phyloP scores from a whole-genome alignment of 2,329 filamentous ascomycete genomes.

The Talaromyces islandicus region DNA sequence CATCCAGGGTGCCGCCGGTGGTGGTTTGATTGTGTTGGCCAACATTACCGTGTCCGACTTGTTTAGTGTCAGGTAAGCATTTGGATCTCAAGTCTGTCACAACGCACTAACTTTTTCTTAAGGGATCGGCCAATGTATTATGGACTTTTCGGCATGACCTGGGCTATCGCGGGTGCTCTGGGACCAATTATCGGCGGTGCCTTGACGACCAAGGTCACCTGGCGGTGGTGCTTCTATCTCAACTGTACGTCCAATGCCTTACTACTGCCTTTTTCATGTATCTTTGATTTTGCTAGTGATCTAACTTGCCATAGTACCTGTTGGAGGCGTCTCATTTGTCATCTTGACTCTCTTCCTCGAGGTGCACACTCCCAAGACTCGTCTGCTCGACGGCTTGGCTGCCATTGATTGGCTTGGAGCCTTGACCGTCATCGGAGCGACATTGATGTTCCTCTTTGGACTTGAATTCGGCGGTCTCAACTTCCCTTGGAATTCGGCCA shows the following conservation, averaged over 20 bases:
- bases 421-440: conserved; percentile 64
- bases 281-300: not conserved
- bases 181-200: conserved; percentile 58
- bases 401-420: conserved; percentile 61
- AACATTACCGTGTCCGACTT: conserved; percentile 61
- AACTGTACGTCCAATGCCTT: conserved; percentile 39
- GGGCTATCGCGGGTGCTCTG: conserved; percentile 55
- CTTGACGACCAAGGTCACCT: conserved; percentile 54
- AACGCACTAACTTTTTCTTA: not conserved
- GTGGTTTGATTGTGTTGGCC: conserved; percentile 58
- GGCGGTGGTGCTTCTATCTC: conserved; percentile 58
- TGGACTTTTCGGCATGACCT: conserved; percentile 57
- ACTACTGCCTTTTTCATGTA: too few species aligned
- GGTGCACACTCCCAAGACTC: conserved; percentile 56
- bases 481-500: conserved; percentile 68
- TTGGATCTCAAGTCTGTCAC: not conserved
- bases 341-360: conserved; percentile 57
- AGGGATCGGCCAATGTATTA: conserved; percentile 55
- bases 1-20: conserved; percentile 59
- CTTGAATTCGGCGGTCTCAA: conserved; percentile 76
- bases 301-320: conserved; percentile 39
- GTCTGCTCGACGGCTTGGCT: conserved; percentile 51
- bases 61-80: conserved; percentile 50
- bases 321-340: conserved; percentile 54
- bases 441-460: conserved; percentile 79